Conservation (phyloP, 2,329 filamentous ascomycete genomes). For the Stagonosporopsis rhizophila region DNA sequence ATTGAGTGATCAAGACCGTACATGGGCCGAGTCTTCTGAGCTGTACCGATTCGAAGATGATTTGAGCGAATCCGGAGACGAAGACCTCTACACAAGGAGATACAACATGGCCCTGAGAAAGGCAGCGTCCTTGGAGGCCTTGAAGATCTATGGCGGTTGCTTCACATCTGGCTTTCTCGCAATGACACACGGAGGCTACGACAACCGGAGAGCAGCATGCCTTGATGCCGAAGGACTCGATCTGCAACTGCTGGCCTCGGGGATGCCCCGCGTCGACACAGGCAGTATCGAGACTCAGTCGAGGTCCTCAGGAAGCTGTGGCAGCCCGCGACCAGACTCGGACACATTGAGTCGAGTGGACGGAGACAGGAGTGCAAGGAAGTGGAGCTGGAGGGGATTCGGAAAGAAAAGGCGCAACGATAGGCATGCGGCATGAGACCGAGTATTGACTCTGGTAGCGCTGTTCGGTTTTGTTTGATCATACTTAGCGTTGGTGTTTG, state of each 20-base stretch:
- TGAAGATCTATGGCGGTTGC: constrained; percentile 44
- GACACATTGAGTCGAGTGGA: constrained; percentile 37
- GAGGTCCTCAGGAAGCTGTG: constrained; percentile 23
- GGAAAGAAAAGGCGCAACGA: constrained; percentile 29
- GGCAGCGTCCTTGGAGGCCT: constrained; percentile 37
- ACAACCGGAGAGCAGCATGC: constrained; percentile 25
- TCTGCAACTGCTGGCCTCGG: constrained; percentile 31
- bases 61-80: constrained; percentile 32
- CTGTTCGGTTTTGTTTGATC: neutral
- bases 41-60: constrained; percentile 31
- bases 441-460: neutral
- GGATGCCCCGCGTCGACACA: constrained; percentile 28
- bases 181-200: constrained; percentile 33
- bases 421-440: constrained; percentile 13
- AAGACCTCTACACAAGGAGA: constrained; percentile 24
- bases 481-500: constrained; percentile 19
- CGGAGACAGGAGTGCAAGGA: constrained; percentile 20
- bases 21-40: constrained; percentile 21
- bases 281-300: constrained; percentile 22
- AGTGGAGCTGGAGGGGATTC: constrained; percentile 34
- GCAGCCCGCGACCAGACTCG: constrained; percentile 42
- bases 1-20: constrained; percentile 27
- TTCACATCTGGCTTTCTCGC: constrained; percentile 42
- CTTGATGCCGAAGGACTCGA: constrained; percentile 37
- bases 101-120: constrained; percentile 32